Evolutionary conservation across 352 stramenopile species (phyloP), one percentile per base, ranked within the genome.

Genomic region (Phytophthora capsici): DNA sequence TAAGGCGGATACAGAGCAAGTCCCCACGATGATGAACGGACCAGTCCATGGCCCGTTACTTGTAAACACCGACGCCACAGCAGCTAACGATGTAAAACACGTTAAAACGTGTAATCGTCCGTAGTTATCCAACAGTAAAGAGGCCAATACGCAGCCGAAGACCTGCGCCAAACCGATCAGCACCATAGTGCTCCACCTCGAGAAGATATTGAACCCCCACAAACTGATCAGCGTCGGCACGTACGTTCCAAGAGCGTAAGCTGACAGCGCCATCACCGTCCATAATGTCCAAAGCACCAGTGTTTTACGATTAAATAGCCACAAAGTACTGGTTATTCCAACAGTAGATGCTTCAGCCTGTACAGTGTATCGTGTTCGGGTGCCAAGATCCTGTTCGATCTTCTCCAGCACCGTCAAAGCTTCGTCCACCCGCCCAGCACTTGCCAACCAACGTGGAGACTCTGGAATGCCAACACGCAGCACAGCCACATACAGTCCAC

Each of bases 401-500:
- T 63, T 66, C 16, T 58, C 53, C 32, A 80, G 40, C 8, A 68
- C 51, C 1, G 32, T 25, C 9, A 73, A 13, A 23, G 74, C 71
- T 57, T 83, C 68, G 12, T 73, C 54, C 43, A 51, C 48, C 4
- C 58, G 23, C 2, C 57, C 71, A 1, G 70, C 57, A 54, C 57
- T 66, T 25, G 54, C 67, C 38, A 82, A 50, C 74, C 74, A 82
- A 6, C 63, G 72, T n/a, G 74, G 71, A 41, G 74, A 83, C n/a
- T 83, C 74, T 6, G 74, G 63, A 16, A 78, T 45, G 1, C 49
- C 38, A 19, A 78, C 37, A 9, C 74, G 71, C 14, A 71, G 25
- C 22, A 63, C 55, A 14, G 51, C 55, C 13, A 46, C 60, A 23
- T 75, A 72, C 50, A 80, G 6, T 5, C 76, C 68, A 16, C 45